Conservation (phyloP, 306 rosid species). For the Cucumis cinereus region DNA sequence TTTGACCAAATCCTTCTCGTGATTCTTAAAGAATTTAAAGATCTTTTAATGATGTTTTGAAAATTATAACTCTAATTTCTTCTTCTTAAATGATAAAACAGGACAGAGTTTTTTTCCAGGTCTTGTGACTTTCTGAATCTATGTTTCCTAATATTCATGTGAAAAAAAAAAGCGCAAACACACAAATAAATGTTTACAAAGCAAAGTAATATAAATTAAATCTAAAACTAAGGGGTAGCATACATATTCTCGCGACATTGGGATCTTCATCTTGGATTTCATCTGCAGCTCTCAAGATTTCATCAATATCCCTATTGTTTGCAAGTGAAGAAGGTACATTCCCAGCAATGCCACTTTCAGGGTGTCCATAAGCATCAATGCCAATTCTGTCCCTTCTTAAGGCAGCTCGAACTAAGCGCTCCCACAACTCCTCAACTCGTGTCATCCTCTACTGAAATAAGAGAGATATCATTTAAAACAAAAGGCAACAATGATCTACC, state of each 20-base stretch:
- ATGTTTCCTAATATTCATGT: not conserved
- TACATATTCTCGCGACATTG: constrained; percentile 68
- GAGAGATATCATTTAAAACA: not conserved
- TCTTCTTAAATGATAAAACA: not conserved
- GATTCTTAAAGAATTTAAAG: not conserved
- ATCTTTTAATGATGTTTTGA: not conserved
- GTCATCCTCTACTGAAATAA: constrained; percentile 41
- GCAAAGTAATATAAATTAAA: not conserved
- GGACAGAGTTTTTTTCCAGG: not conserved
- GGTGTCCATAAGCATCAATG: constrained; percentile 53
- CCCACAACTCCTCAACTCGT: constrained; percentile 74
- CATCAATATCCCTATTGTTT: constrained; percentile 90
- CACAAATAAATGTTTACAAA: not conserved
- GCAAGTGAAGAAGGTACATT: constrained; percentile 85
- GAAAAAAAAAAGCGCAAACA: not conserved
- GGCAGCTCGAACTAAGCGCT: constrained; percentile 75
- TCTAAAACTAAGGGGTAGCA: not conserved
- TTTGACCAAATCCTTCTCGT: not conserved
- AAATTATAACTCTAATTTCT: not conserved
- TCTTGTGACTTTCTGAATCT: not conserved
- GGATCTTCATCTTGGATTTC: constrained; percentile 93
- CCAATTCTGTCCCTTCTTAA: constrained; percentile 74
- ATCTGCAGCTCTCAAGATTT: constrained; percentile 87
- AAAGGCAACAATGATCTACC: not conserved
- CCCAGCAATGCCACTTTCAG: constrained; percentile 63